A percentile compares a stretch with the other conserved stretches of the same genome.
Conservation (phyloP, 2,329 filamentous ascomycete genomes). For the Ophiostoma populinum region DNA sequence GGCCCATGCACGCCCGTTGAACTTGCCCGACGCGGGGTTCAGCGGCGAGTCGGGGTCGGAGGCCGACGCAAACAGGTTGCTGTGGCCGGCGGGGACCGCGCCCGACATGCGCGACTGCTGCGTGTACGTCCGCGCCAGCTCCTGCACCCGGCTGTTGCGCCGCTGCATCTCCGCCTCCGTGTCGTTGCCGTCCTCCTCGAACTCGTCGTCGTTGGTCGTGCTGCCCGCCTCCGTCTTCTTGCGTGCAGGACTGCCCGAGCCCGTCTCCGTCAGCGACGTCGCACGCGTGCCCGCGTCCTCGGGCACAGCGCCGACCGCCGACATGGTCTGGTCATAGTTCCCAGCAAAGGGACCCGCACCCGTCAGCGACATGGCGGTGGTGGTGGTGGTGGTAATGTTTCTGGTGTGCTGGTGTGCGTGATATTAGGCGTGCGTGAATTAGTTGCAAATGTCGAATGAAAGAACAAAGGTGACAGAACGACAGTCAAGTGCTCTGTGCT, state of each 20-base stretch:
- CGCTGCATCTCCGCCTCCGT: conserved; percentile 29
- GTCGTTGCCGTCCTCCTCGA: conserved; percentile 19
- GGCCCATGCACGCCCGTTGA: conserved; percentile 39
- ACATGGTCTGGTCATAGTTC: too few relatives aligned
- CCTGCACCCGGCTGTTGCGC: conserved; percentile 34
- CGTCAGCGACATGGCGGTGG: too few relatives aligned
- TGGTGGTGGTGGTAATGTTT: too few relatives aligned
- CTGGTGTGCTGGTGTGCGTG: too few relatives aligned
- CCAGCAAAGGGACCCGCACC: too few relatives aligned
- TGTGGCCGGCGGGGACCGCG: conserved; percentile 8
- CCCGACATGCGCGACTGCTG: conserved; percentile 22
- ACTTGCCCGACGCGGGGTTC: conserved; percentile 30
- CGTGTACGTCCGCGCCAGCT: conserved; percentile 34
- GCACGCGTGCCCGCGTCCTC: conserved; percentile 13
- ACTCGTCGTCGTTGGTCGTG: conserved; percentile 15
- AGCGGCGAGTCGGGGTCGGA: conserved; percentile 25
- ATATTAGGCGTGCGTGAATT: too few relatives aligned
- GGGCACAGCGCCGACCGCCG: too few relatives aligned
- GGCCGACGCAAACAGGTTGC: conserved; percentile 30
- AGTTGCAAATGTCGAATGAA: too few relatives aligned
- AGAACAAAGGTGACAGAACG: too few relatives aligned
- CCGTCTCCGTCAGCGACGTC: conserved; percentile 21
- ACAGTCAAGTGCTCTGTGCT: too few relatives aligned
- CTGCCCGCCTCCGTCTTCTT: background rate
- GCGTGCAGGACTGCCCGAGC: conserved; percentile 13